Evolutionary conservation across 2,329 filamentous ascomycete species (phyloP).

Genomic region (Scopulariopsis brevicaulis): DNA sequence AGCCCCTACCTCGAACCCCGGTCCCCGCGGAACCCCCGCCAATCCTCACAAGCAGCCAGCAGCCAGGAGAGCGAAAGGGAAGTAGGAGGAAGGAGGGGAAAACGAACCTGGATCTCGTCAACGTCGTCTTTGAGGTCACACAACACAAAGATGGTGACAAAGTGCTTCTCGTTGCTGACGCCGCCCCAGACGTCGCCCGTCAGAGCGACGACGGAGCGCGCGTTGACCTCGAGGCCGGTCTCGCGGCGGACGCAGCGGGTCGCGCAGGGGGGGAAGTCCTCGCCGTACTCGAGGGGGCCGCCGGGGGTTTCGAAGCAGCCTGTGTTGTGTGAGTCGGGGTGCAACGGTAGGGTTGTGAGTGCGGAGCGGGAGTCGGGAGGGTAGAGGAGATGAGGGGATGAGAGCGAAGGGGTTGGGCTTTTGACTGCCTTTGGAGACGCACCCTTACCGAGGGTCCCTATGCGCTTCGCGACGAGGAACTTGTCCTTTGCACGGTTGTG

Average conservation of each 20-base stretch:
- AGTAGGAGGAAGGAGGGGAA: neutral
- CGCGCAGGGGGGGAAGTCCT: conserved; percentile 51
- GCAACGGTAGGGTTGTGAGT: too few species aligned
- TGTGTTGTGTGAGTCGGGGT: conserved; percentile 10
- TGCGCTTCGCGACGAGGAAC: conserved; percentile 34
- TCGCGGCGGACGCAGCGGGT: conserved; percentile 59
- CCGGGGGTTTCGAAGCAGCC: conserved; percentile 59
- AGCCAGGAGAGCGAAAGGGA: neutral
- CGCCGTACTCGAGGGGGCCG: conserved; percentile 62
- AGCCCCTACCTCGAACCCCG: neutral
- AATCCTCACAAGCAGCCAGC: neutral
- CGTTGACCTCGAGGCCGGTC: conserved; percentile 47
- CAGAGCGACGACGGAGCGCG: conserved; percentile 38
- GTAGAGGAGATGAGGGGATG: neutral
- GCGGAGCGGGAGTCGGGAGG: neutral
- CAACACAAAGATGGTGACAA: conserved; percentile 60
- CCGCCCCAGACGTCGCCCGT: conserved; percentile 55
- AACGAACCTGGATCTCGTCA: conserved; percentile 30
- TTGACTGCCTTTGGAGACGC: conserved; percentile 7
- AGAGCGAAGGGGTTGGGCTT: conserved; percentile 6
- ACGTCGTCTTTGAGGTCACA: conserved; percentile 34
- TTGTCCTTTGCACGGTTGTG: conserved; percentile 22
- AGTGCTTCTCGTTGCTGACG: conserved; percentile 47
- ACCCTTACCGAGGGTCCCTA: conserved; percentile 37
- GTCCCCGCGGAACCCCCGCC: neutral